Evolutionary conservation across 768 basidiomycete species (phyloP).

Genomic region (Clavaria fumosa): DNA sequence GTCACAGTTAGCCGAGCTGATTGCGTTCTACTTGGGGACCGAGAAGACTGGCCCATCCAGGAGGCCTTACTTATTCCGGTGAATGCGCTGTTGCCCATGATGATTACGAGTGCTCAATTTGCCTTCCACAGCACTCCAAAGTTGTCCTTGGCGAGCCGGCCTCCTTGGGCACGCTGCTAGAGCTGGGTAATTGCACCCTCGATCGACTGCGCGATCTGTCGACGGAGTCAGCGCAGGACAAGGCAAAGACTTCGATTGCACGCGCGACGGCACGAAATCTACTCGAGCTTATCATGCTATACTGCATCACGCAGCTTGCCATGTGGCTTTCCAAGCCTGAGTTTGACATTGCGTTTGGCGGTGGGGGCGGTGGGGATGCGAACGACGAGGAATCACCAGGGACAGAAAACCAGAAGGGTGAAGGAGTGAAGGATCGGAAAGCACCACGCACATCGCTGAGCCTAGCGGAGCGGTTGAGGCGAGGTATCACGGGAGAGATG

Average conservation of each 20-base stretch:
- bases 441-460: slow-evolving; percentile 30
- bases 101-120: no score
- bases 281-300: slow-evolving; percentile 53
- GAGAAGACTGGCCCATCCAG: slow-evolving; percentile 57
- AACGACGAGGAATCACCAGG: slow-evolving; percentile 16
- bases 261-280: slow-evolving; percentile 41
- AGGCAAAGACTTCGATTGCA: slow-evolving; percentile 18
- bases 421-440: slow-evolving; percentile 20
- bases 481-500: slow-evolving; percentile 74
- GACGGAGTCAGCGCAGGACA: slow-evolving; percentile 42
- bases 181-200: slow-evolving; percentile 62
- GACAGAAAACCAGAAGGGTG: slow-evolving; percentile 11
- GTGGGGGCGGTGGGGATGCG: slow-evolving; percentile 37
- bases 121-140: slow-evolving; percentile 69
- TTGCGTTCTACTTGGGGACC: slow-evolving; percentile 41
- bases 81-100: no score
- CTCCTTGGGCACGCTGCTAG: slow-evolving; percentile 77
- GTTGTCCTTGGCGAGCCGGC: slow-evolving; percentile 71
- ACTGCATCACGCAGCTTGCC: slow-evolving; percentile 61
- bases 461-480: slow-evolving; percentile 48
- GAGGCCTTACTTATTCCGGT: slow-evolving; percentile 64
- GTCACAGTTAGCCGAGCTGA: slow-evolving; percentile 59
- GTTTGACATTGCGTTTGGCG: slow-evolving; percentile 33
- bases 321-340: slow-evolving; percentile 69
- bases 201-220: slow-evolving; percentile 59